Evolutionary conservation across 805 yeast genomes (phyloP), one percentile per base, ranked within the genome.

Genomic region (Starmerella sp.): DNA sequence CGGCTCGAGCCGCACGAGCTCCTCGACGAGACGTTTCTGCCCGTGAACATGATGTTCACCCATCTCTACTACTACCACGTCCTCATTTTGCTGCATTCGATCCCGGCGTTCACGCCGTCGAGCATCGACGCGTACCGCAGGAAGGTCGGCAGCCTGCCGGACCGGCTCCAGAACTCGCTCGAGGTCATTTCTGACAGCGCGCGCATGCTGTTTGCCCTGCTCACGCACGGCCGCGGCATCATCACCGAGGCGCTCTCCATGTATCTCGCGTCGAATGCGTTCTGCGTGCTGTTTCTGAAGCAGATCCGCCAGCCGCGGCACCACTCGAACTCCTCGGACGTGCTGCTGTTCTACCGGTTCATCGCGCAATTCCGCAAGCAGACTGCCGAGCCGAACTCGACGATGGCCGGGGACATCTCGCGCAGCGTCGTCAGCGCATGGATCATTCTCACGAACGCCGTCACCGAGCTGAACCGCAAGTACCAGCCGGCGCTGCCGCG

Each of bases 31-130:
- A 10, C 22, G 6, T 6, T 17, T 15, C 15, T 10, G 28, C 30
- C 8, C 5, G 6, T 30, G 9, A 38, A 28, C 32, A 29, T 15
- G 15, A 22, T 43, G 7, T 14, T 36, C 43, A 43, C 57, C 7
- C 48, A 54, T 17, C 38, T 58, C 36, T 52, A 53, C 28, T 62
- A 54, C 52, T 53, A 62, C 51, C 54, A 56, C 45, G 38, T 63
- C 38, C 45, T 53, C 9, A 50, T 56, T 31, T 55, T 60, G 13
- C 47, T 62, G 8, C 60, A 58, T 53, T 62, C 65, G 6, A 51
- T 62, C 32, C 60, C 65, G 1, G 63, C 62, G 9, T 55, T 60
- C 48, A 48, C 61, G 11, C 64, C 65, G 7, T 53, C 61, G 15
- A 49, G 51, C 10, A 51, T 62, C n/a, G 15, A 36, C 22, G 54